Percentiles rank a stretch among this genome's conserved stretches.
Evolutionary conservation across 352 stramenopile genomes (phyloP).

Genomic region (Pythium sp.): DNA sequence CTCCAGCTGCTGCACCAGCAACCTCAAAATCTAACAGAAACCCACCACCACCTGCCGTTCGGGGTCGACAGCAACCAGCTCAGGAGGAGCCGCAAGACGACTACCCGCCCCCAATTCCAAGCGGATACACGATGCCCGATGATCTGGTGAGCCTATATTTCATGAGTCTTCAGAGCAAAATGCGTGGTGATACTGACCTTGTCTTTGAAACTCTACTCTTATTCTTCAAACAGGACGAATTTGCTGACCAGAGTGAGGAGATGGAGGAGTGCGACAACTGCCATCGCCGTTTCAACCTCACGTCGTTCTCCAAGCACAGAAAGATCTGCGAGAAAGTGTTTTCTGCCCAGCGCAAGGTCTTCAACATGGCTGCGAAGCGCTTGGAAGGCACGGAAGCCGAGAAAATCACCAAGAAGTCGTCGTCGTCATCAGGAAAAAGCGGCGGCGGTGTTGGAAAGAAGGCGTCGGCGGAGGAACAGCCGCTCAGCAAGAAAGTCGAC

Average conservation of each 20-base stretch:
- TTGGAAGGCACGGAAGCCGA: constrained; percentile 69
- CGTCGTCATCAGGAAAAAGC: constrained; percentile 23
- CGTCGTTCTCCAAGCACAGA: constrained; percentile 73
- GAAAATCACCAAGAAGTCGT: constrained; percentile 52
- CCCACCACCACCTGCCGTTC: constrained; percentile 13
- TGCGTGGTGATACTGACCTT: neutral
- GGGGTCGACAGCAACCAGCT: constrained; percentile 20
- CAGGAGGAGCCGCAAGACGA: constrained; percentile 31
- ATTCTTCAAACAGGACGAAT: constrained; percentile 37
- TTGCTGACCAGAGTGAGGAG: constrained; percentile 41
- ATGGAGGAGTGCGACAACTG: constrained; percentile 81
- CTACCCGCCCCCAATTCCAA: constrained; percentile 41
- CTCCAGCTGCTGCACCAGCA: constrained; percentile 16
- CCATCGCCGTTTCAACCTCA: constrained; percentile 77
- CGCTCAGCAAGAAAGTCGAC: constrained; percentile 61
- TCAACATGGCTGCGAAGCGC: constrained; percentile 80
- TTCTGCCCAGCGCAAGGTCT: constrained; percentile 76
- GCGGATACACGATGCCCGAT: constrained; percentile 33
- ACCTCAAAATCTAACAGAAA: constrained; percentile 18
- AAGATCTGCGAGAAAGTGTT: constrained; percentile 90
- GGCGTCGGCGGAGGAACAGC: constrained; percentile 35
- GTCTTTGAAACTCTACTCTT: neutral
- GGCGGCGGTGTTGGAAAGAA: constrained; percentile 20
- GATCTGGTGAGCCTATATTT: constrained; percentile 25
- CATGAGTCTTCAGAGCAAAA: neutral